A percentile compares a stretch with the other conserved stretches of the same genome.
These are phyloP conservation scores for Coprinellus micaceus DNA, from an alignment of 768 basidiomycete species.

Conservation along the genomic window DNA sequence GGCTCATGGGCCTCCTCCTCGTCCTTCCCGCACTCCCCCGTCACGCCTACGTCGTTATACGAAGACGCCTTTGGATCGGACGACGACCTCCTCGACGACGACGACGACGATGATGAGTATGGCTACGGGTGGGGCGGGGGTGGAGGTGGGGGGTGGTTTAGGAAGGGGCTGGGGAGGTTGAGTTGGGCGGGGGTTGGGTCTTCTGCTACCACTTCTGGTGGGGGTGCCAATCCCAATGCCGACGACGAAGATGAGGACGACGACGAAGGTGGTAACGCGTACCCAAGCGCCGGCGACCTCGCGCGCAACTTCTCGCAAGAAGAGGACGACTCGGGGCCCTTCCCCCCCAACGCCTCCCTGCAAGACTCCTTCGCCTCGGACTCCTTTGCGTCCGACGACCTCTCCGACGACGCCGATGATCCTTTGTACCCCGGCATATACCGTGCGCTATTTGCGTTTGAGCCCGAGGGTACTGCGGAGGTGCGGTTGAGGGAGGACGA, in stretches of 20 bases:
- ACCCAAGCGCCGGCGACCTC: slow-evolving; percentile 41
- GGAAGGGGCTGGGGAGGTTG: slow-evolving; percentile 25
- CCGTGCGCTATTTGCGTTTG: slow-evolving; percentile 73
- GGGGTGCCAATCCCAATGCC: slow-evolving; percentile 6
- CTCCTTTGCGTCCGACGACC: slow-evolving; percentile 18
- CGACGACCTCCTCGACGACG: slow-evolving; percentile 11
- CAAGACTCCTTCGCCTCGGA: slow-evolving; percentile 27
- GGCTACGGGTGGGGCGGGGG: slow-evolving; percentile 22
- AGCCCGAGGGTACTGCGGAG: slow-evolving; percentile 79
- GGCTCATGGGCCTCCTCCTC: not conserved
- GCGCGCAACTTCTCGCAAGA: slow-evolving; percentile 28
- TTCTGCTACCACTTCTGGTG: slow-evolving; percentile 7
- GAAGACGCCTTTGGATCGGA: slow-evolving; percentile 15
- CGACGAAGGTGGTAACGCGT: slow-evolving; percentile 24
- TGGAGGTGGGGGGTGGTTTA: slow-evolving; percentile 27
- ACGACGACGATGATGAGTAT: slow-evolving; percentile 21
- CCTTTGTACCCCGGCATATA: slow-evolving; percentile 68
- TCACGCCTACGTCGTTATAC: too few relatives aligned
- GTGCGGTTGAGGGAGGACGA: slow-evolving; percentile 79
- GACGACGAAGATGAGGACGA: not conserved
- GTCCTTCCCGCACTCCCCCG: too few relatives aligned
- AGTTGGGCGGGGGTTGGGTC: slow-evolving; percentile 17
- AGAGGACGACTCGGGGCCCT: slow-evolving; percentile 11
- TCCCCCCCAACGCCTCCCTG: not conserved
- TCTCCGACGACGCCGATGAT: slow-evolving; percentile 33